A percentile compares a stretch with the other conserved stretches of the same genome.
Evolutionary conservation across 176 grass and related monocot species (phyloP).

Genomic region (Eremochloa ophiuroides): DNA sequence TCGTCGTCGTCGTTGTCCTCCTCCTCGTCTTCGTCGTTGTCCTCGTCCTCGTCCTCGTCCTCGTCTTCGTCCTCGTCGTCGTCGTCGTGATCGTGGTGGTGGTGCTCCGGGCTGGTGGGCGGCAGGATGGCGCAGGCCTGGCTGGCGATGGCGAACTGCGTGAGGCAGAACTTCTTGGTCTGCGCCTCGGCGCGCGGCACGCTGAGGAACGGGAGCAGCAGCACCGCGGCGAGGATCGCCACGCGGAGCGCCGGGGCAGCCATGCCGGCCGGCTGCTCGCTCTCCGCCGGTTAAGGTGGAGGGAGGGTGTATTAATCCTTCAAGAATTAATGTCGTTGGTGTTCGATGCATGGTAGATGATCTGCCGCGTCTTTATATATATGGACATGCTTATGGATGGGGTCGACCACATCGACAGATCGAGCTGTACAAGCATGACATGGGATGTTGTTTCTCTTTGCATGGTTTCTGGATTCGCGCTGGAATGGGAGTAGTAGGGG

Average conservation of each 20-base stretch:
- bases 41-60: background rate
- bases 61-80: background rate
- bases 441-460: slow-evolving; percentile 21
- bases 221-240: slow-evolving; percentile 25
- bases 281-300: background rate
- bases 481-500: background rate
- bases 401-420: background rate
- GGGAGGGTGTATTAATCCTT: background rate
- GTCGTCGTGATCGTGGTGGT: background rate
- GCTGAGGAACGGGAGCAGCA: slow-evolving; percentile 33
- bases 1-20: background rate
- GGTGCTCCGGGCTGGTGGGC: slow-evolving; percentile 16
- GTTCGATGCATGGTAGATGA: background rate
- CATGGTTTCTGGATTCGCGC: slow-evolving; percentile 39
- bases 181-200: slow-evolving; percentile 13
- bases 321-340: background rate
- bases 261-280: background rate
- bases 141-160: slow-evolving; percentile 71
- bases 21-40: background rate
- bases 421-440: background rate
- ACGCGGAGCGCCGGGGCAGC: slow-evolving; percentile 20
- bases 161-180: slow-evolving; percentile 59
- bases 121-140: slow-evolving; percentile 68
- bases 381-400: background rate
- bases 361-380: background rate